These are phyloP conservation scores for Plasmopara muralis DNA, from an alignment of 352 stramenopile genomes.

Conservation along the genomic window DNA sequence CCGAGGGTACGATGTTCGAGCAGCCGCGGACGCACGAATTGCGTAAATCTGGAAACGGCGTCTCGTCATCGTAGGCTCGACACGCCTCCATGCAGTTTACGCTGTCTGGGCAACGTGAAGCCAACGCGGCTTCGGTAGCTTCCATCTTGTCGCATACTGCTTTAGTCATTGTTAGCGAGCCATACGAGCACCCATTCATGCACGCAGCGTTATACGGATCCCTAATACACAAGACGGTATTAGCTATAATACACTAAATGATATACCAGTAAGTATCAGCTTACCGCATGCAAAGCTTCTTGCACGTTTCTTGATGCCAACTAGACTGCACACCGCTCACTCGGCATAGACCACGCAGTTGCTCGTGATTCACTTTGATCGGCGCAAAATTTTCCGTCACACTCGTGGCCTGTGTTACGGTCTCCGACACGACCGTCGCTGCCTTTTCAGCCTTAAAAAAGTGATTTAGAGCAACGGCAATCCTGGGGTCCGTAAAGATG, in stretches of 20 bases:
- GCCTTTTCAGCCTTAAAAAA: neutral
- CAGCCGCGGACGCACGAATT: constrained; percentile 51
- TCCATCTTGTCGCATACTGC: constrained; percentile 51
- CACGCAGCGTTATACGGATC: constrained; percentile 55
- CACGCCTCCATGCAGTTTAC: constrained; percentile 57
- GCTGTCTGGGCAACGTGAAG: constrained; percentile 41
- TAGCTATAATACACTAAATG: neutral
- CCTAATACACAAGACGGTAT: constrained; percentile 17
- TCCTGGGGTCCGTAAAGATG: constrained; percentile 3
- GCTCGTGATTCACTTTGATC: constrained; percentile 20
- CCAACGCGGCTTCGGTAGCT: constrained; percentile 15
- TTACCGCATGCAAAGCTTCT: constrained; percentile 51
- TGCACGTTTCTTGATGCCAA: constrained; percentile 70
- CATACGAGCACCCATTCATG: constrained; percentile 74
- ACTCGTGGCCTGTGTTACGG: neutral
- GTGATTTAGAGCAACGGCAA: neutral
- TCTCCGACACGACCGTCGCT: neutral
- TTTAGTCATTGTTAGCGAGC: constrained; percentile 65
- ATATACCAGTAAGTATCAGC: neutral
- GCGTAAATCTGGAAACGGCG: constrained; percentile 37
- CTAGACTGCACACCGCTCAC: constrained; percentile 56
- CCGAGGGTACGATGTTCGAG: constrained; percentile 50
- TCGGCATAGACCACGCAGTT: constrained; percentile 47
- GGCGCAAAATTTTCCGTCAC: neutral
- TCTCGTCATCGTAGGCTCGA: constrained; percentile 50